These are phyloP conservation scores for Podochytrium sp. DNA, from an alignment of 192 early-diverging fungal genomes.

Conservation along the genomic window DNA sequence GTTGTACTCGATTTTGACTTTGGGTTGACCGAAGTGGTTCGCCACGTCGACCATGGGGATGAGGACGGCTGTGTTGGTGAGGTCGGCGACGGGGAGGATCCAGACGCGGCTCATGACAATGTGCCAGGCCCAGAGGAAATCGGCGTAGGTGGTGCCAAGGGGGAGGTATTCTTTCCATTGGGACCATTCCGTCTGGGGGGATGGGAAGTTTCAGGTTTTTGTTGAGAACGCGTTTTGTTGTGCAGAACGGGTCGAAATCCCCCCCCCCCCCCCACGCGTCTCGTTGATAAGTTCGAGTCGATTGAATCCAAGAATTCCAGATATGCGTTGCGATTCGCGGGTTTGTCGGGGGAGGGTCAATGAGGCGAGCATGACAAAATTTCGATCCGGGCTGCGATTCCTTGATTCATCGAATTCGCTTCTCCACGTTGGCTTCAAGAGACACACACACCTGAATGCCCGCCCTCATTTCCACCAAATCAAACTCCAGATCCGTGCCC, in stretches of 20 bases:
- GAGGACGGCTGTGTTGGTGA: conserved; percentile 12
- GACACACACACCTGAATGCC: conserved; percentile 13
- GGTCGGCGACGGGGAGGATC: conserved; percentile 11
- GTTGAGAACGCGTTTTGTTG: too few relatives aligned
- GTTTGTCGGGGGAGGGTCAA: too few relatives aligned
- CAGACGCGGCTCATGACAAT: conserved; percentile 15
- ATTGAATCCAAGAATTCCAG: too few relatives aligned
- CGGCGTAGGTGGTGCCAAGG: background rate
- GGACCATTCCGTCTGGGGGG: background rate
- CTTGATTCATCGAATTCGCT: too few relatives aligned
- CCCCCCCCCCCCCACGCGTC: too few relatives aligned
- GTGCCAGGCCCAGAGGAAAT: conserved; percentile 13
- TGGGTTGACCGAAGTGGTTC: conserved; percentile 20
- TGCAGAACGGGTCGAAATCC: too few relatives aligned
- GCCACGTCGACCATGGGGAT: conserved; percentile 27
- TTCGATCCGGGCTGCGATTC: too few relatives aligned
- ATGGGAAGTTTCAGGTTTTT: too few relatives aligned
- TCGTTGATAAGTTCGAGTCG: too few relatives aligned
- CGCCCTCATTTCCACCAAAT: background rate
- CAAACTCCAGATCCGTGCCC: conserved; percentile 6
- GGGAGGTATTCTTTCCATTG: conserved; percentile 4
- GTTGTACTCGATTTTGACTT: conserved; percentile 28
- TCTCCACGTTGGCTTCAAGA: too few relatives aligned
- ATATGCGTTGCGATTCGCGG: too few relatives aligned
- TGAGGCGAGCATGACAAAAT: too few relatives aligned